Base-by-base conservation (phyloP, 768 basidiomycete genomes). In the Kondoa malvinella region DNA sequence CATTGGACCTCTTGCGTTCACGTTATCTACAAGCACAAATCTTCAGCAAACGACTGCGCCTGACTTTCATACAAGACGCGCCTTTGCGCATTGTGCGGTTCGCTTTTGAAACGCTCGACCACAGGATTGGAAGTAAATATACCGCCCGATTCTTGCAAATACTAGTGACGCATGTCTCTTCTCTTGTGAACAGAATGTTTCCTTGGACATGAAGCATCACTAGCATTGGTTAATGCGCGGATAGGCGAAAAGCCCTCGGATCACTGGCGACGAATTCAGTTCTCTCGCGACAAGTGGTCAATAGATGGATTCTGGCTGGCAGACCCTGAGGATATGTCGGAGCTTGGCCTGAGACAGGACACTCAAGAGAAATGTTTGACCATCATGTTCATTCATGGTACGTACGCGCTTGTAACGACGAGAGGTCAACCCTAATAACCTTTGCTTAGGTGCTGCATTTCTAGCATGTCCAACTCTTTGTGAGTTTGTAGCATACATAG, bases 231-330 rank as follows among this genome's bases (percentile, higher is more conserved):
- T n/a, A n/a, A n/a, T n/a, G n/a, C n/a, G n/a, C n/a, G n/a, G n/a
- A n/a, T n/a, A n/a, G n/a, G 26, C 61, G 61, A 63, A 27, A n/a
- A 63, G 3, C 3, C 12, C 40, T 50, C 21, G 40, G 40, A 50
- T 21, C 40, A 50, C 21, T 50, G 40, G 12, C 8, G 21, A 21
- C 40, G 8, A 8, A 50, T 50, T 8, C 40, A 50, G 21, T 8
- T 21, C 12, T 8, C 8, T 8, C 12, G 21, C 8, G 40, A 50
- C 21, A 21, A 8, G n/a, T n/a, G n/a, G n/a, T n/a, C n/a, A n/a
- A n/a, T 59, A 15, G 29, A 27, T 16, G 61, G 61, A 27, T 63
- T 16, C n/a, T 63, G 61, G 61, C n/a, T 63, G n/a, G 30, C 61
- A 16, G 29, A 33, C 12, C 27, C 17, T 32, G 16, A 8, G 32